These are phyloP conservation scores for Lentithecium fluviatile DNA, from an alignment of 495 filamentous ascomycete species.

Conservation along the genomic window DNA sequence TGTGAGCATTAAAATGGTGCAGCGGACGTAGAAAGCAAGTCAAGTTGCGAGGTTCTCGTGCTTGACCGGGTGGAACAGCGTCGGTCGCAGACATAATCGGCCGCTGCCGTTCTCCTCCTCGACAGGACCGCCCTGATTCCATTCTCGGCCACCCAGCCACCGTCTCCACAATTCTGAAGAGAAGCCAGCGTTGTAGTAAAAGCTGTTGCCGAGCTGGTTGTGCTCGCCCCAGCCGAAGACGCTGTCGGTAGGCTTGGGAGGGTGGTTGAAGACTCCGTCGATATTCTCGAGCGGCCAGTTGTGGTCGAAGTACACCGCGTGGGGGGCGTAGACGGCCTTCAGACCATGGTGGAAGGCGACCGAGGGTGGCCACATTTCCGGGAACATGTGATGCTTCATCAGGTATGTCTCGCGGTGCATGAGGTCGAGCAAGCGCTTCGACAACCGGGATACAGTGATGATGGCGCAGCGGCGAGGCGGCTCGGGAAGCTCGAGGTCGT, in stretches of 20 bases:
- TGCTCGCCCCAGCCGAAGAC: constrained; percentile 54
- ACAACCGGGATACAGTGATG: constrained; percentile 46
- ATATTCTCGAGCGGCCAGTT: constrained; percentile 49
- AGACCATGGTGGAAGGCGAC: constrained; percentile 45
- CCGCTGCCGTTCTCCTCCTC: constrained; percentile 41
- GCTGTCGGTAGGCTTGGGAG: constrained; percentile 41
- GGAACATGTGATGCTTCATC: constrained; percentile 45
- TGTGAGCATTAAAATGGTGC: constrained; percentile 23
- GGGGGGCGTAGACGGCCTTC: constrained; percentile 49
- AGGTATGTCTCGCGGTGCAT: constrained; percentile 45
- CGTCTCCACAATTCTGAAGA: constrained; percentile 48
- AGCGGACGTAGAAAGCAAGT: constrained; percentile 9
- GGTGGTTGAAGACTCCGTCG: constrained; percentile 48
- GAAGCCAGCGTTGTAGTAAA: constrained; percentile 53
- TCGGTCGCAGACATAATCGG: constrained; percentile 42
- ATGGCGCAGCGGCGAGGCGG: constrained; percentile 46
- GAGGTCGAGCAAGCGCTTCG: constrained; percentile 41
- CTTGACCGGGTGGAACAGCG: constrained; percentile 45
- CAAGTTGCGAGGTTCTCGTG: constrained; percentile 37
- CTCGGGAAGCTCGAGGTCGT: constrained; percentile 40
- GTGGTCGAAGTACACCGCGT: constrained; percentile 51
- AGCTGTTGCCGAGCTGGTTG: constrained; percentile 50
- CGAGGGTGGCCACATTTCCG: constrained; percentile 47
- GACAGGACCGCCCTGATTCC: constrained; percentile 46
- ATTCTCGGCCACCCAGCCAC: constrained; percentile 50